Conservation (phyloP, 2,329 filamentous ascomycete genomes). For the Aspergillus pseudotamarii region DNA sequence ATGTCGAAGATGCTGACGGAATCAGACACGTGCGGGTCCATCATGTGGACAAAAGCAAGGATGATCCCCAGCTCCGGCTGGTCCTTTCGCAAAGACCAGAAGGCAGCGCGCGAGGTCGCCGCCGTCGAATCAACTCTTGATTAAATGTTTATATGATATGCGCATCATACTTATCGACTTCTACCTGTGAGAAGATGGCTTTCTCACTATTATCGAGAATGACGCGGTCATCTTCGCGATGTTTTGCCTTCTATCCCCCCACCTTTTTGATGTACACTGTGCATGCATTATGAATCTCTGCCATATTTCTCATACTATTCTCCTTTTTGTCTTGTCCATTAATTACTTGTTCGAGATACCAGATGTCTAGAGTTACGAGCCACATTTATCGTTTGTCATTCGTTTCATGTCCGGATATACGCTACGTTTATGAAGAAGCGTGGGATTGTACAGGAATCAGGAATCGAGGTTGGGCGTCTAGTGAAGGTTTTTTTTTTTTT, state of each 20-base stretch:
- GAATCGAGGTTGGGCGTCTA: constrained; percentile 9
- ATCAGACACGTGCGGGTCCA: constrained; percentile 87
- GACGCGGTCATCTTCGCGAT: constrained; percentile 10
- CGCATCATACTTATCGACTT: constrained; percentile 4
- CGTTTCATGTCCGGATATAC: constrained; percentile 14
- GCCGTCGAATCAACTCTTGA: constrained; percentile 58
- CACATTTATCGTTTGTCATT: constrained; percentile 11
- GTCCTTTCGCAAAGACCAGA: constrained; percentile 85
- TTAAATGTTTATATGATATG: constrained; percentile 7
- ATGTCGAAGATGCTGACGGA: constrained; percentile 5
- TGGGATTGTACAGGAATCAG: constrained; percentile 14
- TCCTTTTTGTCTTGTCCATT: neutral
- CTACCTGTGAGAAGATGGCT: constrained; percentile 4
- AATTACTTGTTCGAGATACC: constrained; percentile 14
- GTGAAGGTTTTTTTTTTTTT: neutral
- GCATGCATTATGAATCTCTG: constrained; percentile 8
- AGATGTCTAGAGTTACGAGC: constrained; percentile 17
- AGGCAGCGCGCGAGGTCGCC: constrained; percentile 77
- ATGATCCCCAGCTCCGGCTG: constrained; percentile 77
- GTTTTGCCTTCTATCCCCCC: neutral
- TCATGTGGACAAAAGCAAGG: constrained; percentile 85
- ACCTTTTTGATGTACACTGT: constrained; percentile 6
- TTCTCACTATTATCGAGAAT: constrained; percentile 11
- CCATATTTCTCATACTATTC: constrained; percentile 2
- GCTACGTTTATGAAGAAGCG: constrained; percentile 8